Conservation (phyloP, 1,284 basidiomycete species). For the Amylostereum chailletii region DNA sequence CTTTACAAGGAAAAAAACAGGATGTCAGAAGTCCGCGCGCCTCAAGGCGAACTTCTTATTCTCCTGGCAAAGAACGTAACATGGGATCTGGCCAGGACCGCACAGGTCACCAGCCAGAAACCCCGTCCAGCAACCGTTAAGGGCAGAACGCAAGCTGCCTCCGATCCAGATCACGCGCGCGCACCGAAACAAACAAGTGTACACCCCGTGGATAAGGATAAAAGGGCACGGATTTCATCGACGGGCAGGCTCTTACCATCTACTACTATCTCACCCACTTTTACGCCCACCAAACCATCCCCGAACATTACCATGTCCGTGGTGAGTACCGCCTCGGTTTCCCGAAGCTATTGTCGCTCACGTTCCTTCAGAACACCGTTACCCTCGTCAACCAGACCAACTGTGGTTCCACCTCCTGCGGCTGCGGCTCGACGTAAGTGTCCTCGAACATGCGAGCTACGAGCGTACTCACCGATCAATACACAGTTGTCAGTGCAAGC, state of each 20-base stretch:
- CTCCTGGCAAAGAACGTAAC: no score
- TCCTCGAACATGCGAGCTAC: not conserved
- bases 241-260: not conserved
- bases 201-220: not conserved
- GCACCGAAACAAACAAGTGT: conserved; percentile 1
- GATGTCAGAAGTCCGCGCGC: no score
- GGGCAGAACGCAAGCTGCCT: no score
- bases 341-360: not conserved
- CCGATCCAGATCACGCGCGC: no score
- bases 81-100: no score
- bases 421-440: conserved; percentile 41
- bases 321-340: no score
- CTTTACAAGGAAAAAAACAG: no score
- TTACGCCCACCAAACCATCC: no score
- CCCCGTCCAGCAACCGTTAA: no score
- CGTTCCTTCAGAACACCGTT: conserved; percentile 15
- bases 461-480: not conserved
- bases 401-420: conserved; percentile 42
- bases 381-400: conserved; percentile 30
- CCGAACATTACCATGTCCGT: no score
- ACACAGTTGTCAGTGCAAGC: conserved; percentile 40
- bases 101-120: no score
- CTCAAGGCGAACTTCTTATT: no score
- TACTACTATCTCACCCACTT: not conserved
- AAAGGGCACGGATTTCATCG: not conserved